Evolutionary conservation across 2,329 filamentous ascomycete species (phyloP).

Genomic region (Sporothrix brunneoviolacea): DNA sequence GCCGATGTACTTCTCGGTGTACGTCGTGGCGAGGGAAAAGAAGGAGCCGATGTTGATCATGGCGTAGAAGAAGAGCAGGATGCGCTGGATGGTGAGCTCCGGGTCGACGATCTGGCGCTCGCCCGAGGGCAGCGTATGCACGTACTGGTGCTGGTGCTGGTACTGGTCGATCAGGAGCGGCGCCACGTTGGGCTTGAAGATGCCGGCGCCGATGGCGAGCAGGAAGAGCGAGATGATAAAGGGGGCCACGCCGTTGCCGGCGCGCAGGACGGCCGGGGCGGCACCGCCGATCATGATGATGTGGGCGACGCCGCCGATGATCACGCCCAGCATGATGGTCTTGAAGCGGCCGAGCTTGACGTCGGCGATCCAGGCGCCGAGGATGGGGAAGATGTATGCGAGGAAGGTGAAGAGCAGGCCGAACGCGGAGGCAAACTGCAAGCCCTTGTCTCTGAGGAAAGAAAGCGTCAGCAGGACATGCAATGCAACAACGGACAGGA

Average conservation of each 20-base stretch:
- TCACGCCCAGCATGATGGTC: constrained; percentile 51
- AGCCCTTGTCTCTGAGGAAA: too few relatives aligned
- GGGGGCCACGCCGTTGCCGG: constrained; percentile 44
- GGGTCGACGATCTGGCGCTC: constrained; percentile 42
- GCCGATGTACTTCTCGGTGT: constrained; percentile 68
- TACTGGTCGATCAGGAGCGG: constrained; percentile 39
- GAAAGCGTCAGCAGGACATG: too few relatives aligned
- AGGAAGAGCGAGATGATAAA: constrained; percentile 58
- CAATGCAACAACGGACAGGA: too few relatives aligned
- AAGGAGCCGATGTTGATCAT: constrained; percentile 62
- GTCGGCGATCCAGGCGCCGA: constrained; percentile 54
- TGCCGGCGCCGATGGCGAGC: constrained; percentile 61
- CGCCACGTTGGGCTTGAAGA: constrained; percentile 59
- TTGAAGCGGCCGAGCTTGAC: constrained; percentile 60
- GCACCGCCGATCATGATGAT: constrained; percentile 57
- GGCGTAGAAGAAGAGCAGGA: constrained; percentile 48
- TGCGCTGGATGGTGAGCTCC: constrained; percentile 40
- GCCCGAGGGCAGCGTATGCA: constrained; percentile 29
- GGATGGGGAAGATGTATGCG: constrained; percentile 41
- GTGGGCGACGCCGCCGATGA: constrained; percentile 56
- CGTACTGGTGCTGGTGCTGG: constrained; percentile 32
- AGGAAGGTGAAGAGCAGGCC: too few relatives aligned
- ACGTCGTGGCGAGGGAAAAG: constrained; percentile 57
- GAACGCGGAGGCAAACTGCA: too few relatives aligned
- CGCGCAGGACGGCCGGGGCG: constrained; percentile 50